Evolutionary conservation across 768 basidiomycete species (phyloP), one percentile per base, ranked within the genome.

Genomic region (Lactarius indigo): DNA sequence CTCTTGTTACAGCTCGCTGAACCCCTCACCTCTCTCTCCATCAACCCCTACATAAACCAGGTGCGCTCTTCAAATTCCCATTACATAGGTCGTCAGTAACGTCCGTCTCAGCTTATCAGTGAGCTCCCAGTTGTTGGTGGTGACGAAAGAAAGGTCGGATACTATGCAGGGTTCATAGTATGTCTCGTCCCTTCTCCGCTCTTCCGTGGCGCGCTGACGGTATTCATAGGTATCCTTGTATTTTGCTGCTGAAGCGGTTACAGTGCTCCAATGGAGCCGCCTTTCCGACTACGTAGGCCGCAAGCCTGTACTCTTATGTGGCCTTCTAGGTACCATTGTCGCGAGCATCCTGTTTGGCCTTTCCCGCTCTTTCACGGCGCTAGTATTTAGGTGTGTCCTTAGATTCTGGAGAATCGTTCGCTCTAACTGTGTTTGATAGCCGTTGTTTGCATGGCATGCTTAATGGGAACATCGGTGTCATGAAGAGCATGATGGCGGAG

Each of bases 351-450:
- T 67, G 56, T 79, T 80, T 66, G 79, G 79, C 9, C 71, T 80
- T 17, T 76, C 78, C 2, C 73, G 71, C 39, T 75, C 78, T 1
- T 79, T 76, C 68, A 64, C 65, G 33, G 71, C 69, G 0, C 72
- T 78, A 23, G 63, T 56, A 9, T 17, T 74, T 42, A 77, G 75
- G 76, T 76, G 33, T 20, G 64, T 30, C 30, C 7, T 52, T 12
- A 28, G 6, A 47, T 28, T 13, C 10, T 15, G 5, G 42, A 2
- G 18, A 64, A 37, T 8, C 35, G 31, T 26, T 33, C 44, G 20
- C n/a, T 89, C 89, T 67, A 88, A 88, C 42, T 90, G 90, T 70
- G 82, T 87, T 12, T 87, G 86, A 17, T 35, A 60, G 55, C 44
- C 20, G 62, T 17, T 61, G 12, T 54, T 59, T 64, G 44, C 57